Percentiles rank a stretch among this genome's conserved stretches.
Evolutionary conservation across 768 basidiomycete genomes (phyloP).

Genomic region (Polyporus arcularius): DNA sequence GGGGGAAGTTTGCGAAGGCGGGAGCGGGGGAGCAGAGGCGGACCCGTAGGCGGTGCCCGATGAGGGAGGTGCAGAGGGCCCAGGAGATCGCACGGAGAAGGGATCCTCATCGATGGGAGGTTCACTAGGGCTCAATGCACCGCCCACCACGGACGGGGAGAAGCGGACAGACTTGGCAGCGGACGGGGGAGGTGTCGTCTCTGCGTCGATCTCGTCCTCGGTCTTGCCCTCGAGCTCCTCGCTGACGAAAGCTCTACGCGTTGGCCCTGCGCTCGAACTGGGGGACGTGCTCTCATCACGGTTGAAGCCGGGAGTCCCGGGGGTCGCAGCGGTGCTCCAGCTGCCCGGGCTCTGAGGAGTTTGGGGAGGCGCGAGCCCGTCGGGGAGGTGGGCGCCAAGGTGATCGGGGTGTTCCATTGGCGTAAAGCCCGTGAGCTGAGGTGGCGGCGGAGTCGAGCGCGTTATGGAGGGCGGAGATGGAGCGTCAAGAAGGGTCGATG

Average conservation of each 20-base stretch:
- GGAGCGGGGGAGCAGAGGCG: constrained; percentile 16
- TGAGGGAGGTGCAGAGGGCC: constrained; percentile 9
- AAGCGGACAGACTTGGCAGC: constrained; percentile 44
- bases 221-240: constrained; percentile 42
- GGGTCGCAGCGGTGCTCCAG: constrained; percentile 81
- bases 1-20: constrained; percentile 14
- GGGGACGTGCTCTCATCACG: constrained; percentile 18
- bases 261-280: constrained; percentile 15
- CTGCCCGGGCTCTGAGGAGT: constrained; percentile 49
- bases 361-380: constrained; percentile 17
- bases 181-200: constrained; percentile 16
- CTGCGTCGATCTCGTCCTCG: constrained; percentile 30
- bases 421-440: constrained; percentile 15
- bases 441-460: constrained; percentile 14
- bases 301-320: constrained; percentile 46
- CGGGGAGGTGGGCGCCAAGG: constrained; percentile 24
- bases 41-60: constrained; percentile 28
- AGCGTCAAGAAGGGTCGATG: neutral
- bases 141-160: constrained; percentile 46
- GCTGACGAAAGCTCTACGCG: constrained; percentile 40
- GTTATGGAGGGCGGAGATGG: constrained; percentile 12
- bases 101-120: neutral
- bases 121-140: constrained; percentile 23
- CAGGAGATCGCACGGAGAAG: neutral
- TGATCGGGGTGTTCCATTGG: constrained; percentile 8